phyloP scores from a whole-genome alignment of 495 filamentous ascomycete species.

The Neurospora sp. region DNA sequence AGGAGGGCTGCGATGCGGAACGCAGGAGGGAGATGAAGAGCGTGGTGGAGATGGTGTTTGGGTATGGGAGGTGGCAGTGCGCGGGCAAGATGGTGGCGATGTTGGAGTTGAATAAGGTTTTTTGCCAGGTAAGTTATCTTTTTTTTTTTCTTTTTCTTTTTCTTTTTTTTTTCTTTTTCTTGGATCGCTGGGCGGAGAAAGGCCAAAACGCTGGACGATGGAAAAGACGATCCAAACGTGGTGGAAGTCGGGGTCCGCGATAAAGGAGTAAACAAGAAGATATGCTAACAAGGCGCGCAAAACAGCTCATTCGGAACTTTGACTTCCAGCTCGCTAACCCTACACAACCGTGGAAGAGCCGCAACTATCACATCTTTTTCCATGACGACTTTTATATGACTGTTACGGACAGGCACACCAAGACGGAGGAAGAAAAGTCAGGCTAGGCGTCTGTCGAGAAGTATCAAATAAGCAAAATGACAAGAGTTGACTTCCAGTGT shows the following conservation, averaged over 20 bases:
- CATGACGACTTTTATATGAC: conserved; percentile 22
- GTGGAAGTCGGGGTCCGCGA: background rate
- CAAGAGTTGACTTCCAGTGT: background rate
- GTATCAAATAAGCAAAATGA: background rate
- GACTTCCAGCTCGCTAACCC: conserved; percentile 44
- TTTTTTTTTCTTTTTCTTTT: background rate
- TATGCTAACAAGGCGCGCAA: conserved; percentile 1
- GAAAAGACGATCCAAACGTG: background rate
- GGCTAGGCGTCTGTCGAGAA: background rate
- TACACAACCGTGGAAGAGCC: conserved; percentile 25
- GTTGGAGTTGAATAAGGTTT: conserved; percentile 45
- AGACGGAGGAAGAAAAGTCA: background rate
- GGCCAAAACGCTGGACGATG: background rate
- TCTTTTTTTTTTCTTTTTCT: background rate
- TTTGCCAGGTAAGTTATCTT: conserved; percentile 40
- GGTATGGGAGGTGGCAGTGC: conserved; percentile 34
- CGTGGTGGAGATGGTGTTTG: conserved; percentile 30
- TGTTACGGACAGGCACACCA: conserved; percentile 7
- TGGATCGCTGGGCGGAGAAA: background rate
- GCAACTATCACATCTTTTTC: conserved; percentile 17
- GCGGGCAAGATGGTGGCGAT: conserved; percentile 34
- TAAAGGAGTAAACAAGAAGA: background rate
- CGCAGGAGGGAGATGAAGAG: conserved; percentile 27
- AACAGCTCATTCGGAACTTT: conserved; percentile 42
- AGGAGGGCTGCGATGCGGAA: conserved; percentile 9